Base-by-base conservation (phyloP, 768 basidiomycete genomes). In the Tulasnella sp. region DNA sequence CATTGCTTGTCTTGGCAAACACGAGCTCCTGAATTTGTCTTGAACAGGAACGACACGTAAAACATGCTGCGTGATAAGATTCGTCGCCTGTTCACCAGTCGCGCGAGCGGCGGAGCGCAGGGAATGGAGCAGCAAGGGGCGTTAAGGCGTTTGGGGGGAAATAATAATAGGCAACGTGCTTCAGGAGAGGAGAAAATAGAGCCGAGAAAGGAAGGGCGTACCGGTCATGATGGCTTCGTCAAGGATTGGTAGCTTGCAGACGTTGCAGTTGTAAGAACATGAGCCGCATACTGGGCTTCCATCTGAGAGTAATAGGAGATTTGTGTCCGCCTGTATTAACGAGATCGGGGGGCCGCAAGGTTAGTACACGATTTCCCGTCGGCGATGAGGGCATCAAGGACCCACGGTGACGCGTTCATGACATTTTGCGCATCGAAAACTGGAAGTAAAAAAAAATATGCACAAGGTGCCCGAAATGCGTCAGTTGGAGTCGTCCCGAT, bases 191-290 rank as follows among this genome's bases (percentile, higher is more conserved):
- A 69, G 13, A 55, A 29, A 61, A n/a, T 26, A 39, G 48, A 20
- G 26, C 37, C 26, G 46, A 61, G 44, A 35, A 73, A 18, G 20
- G 70, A 73, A 32, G 9, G 35, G 73, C 81, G 70, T 11, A 73
- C 86, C 98, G 9, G 98, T 97, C 94, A 99, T 98, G 84, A 99
- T 98, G 13, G 98, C 98, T 83, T 99, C 98, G 86, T 99, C 96
- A 77, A 96, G 91, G 80, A 99, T 99, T 69, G 96, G 94, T 77
- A 90, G 90, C 70, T 91, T 91, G 86, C 98, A 99, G 78, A 98
- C 92, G 82, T 92, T 97, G 88, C 98, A 99, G 82, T 91, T 91
- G 86, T 97, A 97, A 5, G 95, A 95, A 86, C 95, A 97, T 82
- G 93, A 91, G 61, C 93, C 91, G 83, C 94, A 96, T 73, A 99